These are phyloP conservation scores for Andrographis paniculata DNA, from an alignment of 305 asterid species.

Conservation along the genomic window DNA sequence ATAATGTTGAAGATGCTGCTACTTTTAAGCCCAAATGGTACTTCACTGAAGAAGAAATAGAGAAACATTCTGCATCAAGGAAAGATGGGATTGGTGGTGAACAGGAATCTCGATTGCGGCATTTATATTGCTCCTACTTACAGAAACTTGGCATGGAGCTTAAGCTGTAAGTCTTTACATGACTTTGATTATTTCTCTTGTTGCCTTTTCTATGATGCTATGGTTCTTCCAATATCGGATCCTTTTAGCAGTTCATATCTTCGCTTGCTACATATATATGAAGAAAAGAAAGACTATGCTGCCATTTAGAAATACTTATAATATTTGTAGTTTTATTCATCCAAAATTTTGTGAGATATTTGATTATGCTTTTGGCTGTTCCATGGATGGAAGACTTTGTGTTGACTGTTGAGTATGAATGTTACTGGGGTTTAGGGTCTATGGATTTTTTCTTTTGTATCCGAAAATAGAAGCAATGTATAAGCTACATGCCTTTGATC, in stretches of 20 bases:
- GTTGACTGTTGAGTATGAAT: neutral
- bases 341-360: too few species aligned
- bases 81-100: constrained; percentile 43
- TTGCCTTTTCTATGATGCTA: constrained; percentile 7
- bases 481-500: constrained; percentile 2
- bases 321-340: too few species aligned
- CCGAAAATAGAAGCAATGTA: neutral
- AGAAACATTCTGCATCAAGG: constrained; percentile 47
- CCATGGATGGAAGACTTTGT: too few species aligned
- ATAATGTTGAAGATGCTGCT: constrained; percentile 15
- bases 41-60: constrained; percentile 48
- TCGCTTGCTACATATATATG: too few species aligned
- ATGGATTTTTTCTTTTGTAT: neutral
- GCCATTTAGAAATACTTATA: too few species aligned
- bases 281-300: too few species aligned
- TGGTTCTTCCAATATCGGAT: neutral
- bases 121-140: constrained; percentile 37
- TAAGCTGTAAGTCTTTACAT: constrained; percentile 37
- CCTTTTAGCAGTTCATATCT: too few species aligned
- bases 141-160: constrained; percentile 56
- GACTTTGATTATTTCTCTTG: constrained; percentile 5
- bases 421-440: too few species aligned
- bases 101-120: constrained; percentile 37
- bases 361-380: too few species aligned
- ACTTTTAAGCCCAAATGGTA: constrained; percentile 33